Percentiles rank a stretch among this genome's conserved stretches.
These are phyloP conservation scores for Trichosporon sp. DNA, from an alignment of 1,284 basidiomycete species.

Conservation along the genomic window DNA sequence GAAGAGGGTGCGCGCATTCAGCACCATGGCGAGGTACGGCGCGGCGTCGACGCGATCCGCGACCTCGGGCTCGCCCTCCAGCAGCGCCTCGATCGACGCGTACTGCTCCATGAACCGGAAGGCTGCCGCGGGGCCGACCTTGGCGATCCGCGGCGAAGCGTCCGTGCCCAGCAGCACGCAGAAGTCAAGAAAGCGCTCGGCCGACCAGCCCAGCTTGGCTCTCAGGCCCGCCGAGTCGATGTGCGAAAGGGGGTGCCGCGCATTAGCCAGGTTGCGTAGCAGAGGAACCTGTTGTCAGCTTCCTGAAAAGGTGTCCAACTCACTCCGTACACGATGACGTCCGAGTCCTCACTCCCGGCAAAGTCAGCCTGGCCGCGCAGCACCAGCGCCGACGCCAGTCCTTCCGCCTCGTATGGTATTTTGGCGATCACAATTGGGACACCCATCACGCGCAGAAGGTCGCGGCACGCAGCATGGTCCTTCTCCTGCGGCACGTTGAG, in stretches of 20 bases:
- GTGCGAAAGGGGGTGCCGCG: slow-evolving; percentile 58
- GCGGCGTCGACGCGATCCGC: slow-evolving; percentile 19
- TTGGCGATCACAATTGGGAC: slow-evolving; percentile 64
- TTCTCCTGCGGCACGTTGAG: slow-evolving; percentile 32
- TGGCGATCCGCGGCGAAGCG: slow-evolving; percentile 73
- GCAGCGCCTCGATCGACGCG: slow-evolving; percentile 66
- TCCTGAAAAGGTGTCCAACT: slow-evolving; percentile 9
- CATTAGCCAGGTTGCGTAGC: slow-evolving; percentile 65
- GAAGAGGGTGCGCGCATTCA: slow-evolving; percentile 44
- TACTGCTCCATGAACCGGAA: slow-evolving; percentile 65
- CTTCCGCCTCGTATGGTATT: slow-evolving; percentile 74
- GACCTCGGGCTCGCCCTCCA: slow-evolving; percentile 49
- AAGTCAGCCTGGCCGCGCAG: slow-evolving; percentile 68
- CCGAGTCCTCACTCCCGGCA: slow-evolving; percentile 80
- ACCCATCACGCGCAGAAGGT: slow-evolving; percentile 65
- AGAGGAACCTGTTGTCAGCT: slow-evolving; percentile 59
- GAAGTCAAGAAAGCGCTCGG: slow-evolving; percentile 67
- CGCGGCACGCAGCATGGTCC: slow-evolving; percentile 39
- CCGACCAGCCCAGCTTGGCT: slow-evolving; percentile 56
- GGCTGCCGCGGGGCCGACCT: slow-evolving; percentile 69
- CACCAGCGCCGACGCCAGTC: slow-evolving; percentile 70
- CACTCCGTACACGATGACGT: slow-evolving; percentile 46
- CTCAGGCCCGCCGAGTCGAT: slow-evolving; percentile 65
- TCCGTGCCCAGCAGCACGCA: slow-evolving; percentile 80
- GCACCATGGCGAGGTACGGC: slow-evolving; percentile 38